Evolutionary conservation across 2,329 filamentous ascomycete genomes (phyloP).

Genomic region (Pyricularia pennisetigena): DNA sequence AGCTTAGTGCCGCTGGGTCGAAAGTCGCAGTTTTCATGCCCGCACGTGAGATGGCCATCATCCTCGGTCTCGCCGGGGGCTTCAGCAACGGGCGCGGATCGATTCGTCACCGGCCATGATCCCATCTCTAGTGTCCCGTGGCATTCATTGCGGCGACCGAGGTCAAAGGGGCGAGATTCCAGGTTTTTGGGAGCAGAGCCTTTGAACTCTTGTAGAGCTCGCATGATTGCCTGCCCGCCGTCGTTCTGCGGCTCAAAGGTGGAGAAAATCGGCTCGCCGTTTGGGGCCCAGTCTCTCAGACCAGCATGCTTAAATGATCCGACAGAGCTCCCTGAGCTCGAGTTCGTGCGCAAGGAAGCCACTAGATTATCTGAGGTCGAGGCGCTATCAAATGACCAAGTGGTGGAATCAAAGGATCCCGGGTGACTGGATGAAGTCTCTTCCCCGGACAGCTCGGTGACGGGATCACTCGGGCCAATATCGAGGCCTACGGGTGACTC

Average conservation of each 20-base stretch:
- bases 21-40: constrained; percentile 15
- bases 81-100: neutral
- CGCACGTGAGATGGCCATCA: neutral
- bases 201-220: neutral
- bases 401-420: neutral
- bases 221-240: neutral
- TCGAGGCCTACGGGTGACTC: neutral
- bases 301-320: neutral
- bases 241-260: neutral
- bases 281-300: neutral
- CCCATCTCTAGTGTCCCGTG: neutral
- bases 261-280: neutral
- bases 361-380: neutral
- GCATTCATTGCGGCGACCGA: neutral
- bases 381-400: neutral
- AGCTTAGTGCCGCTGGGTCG: constrained; percentile 16
- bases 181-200: neutral
- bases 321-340: neutral
- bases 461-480: neutral
- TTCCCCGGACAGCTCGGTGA: neutral
- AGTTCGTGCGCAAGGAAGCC: neutral
- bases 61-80: neutral
- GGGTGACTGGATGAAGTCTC: neutral
- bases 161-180: neutral
- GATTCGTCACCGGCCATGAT: neutral